These are phyloP conservation scores for Heimioporus retisporus DNA, from an alignment of 1,284 basidiomycete species.

Conservation along the genomic window DNA sequence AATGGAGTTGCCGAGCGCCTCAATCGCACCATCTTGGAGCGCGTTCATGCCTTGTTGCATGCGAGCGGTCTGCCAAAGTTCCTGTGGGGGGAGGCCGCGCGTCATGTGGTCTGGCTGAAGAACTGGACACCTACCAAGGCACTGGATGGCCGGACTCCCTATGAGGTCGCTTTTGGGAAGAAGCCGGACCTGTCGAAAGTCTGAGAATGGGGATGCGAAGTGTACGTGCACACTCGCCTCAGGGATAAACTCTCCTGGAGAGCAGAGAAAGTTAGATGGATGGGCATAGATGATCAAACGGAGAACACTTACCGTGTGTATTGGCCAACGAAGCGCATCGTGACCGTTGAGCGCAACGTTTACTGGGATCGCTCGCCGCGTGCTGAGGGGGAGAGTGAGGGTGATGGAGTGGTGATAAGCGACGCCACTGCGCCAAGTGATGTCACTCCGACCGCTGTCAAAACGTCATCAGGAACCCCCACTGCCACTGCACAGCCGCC, in stretches of 20 bases:
- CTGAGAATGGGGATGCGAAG: neutral
- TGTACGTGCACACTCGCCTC: neutral
- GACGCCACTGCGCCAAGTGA: too few species aligned
- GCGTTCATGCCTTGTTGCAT: neutral
- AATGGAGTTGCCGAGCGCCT: neutral
- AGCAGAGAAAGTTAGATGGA: neutral
- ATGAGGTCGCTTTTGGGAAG: neutral
- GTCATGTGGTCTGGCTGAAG: neutral
- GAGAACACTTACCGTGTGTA: neutral
- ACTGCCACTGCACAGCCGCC: too few species aligned
- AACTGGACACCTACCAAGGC: neutral
- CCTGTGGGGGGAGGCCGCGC: constrained; percentile 13
- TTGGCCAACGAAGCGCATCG: neutral
- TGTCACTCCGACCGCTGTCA: too few species aligned
- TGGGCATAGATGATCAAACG: neutral
- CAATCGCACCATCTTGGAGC: neutral
- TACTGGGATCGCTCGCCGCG: neutral
- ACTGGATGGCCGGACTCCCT: neutral
- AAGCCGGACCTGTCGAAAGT: neutral
- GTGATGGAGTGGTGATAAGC: neutral
- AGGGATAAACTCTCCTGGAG: too few species aligned
- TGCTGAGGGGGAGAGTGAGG: constrained; percentile 2
- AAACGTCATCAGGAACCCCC: too few species aligned
- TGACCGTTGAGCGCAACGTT: neutral
- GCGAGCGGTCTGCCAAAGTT: constrained; percentile 6